Evolutionary conservation across 2,329 filamentous ascomycete genomes (phyloP).

Genomic region (Aspergillus eucalypticola): DNA sequence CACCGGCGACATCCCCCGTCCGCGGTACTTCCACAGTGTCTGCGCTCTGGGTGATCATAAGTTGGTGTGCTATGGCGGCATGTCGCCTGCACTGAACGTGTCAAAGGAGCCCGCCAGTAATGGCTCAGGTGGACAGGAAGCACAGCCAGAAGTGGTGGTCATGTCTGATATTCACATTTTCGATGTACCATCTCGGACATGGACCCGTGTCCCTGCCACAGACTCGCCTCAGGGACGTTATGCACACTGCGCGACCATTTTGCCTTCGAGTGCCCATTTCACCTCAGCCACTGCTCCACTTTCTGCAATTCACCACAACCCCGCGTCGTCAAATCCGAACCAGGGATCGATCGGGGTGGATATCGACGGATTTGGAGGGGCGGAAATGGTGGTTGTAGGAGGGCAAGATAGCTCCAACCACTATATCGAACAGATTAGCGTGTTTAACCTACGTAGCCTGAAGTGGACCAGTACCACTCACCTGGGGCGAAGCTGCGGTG

Average conservation of each 20-base stretch:
- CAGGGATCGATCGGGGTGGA: constrained; percentile 84
- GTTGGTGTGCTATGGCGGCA: constrained; percentile 95
- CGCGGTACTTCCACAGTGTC: constrained; percentile 95
- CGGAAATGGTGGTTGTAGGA: constrained; percentile 96
- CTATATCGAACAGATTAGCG: constrained; percentile 98
- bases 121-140: constrained; percentile 52
- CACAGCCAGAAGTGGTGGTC: constrained; percentile 84
- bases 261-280: constrained; percentile 85
- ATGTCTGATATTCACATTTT: constrained; percentile 99
- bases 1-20: constrained; percentile 80
- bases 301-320: constrained; percentile 87
- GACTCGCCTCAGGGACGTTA: constrained; percentile 92
- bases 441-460: constrained; percentile 92
- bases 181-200: constrained; percentile 77
- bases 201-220: constrained; percentile 78
- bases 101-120: constrained; percentile 45
- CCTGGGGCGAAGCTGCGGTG: constrained; percentile 88
- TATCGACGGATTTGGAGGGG: constrained; percentile 86
- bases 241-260: constrained; percentile 90
- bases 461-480: constrained; percentile 92
- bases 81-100: constrained; percentile 72
- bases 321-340: constrained; percentile 76
- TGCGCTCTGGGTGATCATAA: constrained; percentile 93
- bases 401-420: constrained; percentile 97
- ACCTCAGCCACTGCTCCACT: constrained; percentile 79